Percentiles rank a stretch among this genome's conserved stretches.
These are phyloP conservation scores for Ulvella scutata DNA, from an alignment of 139 green algal species.

Conservation along the genomic window DNA sequence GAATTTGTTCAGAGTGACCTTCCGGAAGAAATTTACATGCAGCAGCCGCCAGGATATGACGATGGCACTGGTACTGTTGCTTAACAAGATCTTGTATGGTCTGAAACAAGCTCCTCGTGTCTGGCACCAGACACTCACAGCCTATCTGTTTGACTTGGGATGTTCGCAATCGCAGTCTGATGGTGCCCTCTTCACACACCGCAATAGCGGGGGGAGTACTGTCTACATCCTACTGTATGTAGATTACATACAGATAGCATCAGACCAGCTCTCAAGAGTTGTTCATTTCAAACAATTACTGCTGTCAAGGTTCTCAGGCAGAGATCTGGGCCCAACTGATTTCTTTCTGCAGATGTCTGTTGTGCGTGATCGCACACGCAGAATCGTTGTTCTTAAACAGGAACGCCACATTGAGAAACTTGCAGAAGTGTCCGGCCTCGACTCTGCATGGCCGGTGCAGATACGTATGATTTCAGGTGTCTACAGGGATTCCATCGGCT, in stretches of 20 bases:
- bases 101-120: conserved; percentile 26
- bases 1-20: conserved; percentile 22
- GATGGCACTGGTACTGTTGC: not conserved
- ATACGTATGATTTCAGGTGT: conserved; percentile 7
- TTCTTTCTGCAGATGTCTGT: conserved; percentile 17
- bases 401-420: not conserved
- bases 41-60: conserved; percentile 17
- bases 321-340: conserved; percentile 5
- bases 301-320: not conserved
- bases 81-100: conserved; percentile 27
- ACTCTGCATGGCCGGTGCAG: not conserved
- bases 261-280: not conserved
- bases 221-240: conserved; percentile 15
- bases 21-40: conserved; percentile 22
- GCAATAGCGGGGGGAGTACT: not conserved
- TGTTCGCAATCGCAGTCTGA: conserved; percentile 15
- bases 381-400: conserved; percentile 13
- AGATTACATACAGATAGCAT: conserved; percentile 16
- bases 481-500: conserved; percentile 1
- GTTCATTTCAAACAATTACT: not conserved
- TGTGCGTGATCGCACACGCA: conserved; percentile 2
- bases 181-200: conserved; percentile 13
- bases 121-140: conserved; percentile 18
- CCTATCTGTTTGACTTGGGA: conserved; percentile 9
- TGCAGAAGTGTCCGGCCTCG: conserved; percentile 5